Evolutionary conservation across 768 basidiomycete genomes (phyloP), one percentile per base, ranked within the genome.

Genomic region (Lentinula sp.): DNA sequence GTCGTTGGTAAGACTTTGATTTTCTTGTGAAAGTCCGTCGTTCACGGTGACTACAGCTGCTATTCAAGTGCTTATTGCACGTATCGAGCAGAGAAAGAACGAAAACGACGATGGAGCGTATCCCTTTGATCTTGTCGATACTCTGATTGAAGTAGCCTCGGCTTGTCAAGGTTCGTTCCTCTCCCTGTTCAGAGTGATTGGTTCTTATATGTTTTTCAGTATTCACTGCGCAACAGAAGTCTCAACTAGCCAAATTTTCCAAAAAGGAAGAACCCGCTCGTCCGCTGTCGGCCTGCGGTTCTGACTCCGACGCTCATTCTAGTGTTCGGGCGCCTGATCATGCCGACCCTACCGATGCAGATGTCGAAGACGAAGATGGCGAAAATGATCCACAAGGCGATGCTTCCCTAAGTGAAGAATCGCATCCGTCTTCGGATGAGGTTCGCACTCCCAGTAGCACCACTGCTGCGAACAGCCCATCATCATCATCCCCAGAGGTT

Each of bases 151-250:
- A 23, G 77, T 79, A 32, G 83, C 81, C 9, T 67, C 85, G 62
- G 73, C 75, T 20, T 90, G 87, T 70, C 80, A 78, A 72, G 86
- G 88, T 90, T 57, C 28, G 35, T 28, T 42, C 20, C 51, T 28
- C 42, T 45, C 18, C 20, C 18, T 16, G 3, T 13, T 53, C 36
- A 60, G 28, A 28, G 28, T 36, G 37, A 58, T 57, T 61, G 41
- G 64, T 36, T 52, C 60, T 28, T 41, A 20, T 35, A 35, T 49
- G n/a, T 48, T 55, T 54, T 53, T 9, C 63, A 89, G 88, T 83
- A 7, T 88, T 90, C 69, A 87, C 87, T 4, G 68, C 77, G 41
- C 84, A 87, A 60, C 88, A 91, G 66, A 69, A 78, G 61, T 73
- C 73, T 50, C 77, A 75, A 54, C 73, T 87, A 45, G 70, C 68